Conservation (phyloP, 441 rosid species). For the Croton setiger region DNA sequence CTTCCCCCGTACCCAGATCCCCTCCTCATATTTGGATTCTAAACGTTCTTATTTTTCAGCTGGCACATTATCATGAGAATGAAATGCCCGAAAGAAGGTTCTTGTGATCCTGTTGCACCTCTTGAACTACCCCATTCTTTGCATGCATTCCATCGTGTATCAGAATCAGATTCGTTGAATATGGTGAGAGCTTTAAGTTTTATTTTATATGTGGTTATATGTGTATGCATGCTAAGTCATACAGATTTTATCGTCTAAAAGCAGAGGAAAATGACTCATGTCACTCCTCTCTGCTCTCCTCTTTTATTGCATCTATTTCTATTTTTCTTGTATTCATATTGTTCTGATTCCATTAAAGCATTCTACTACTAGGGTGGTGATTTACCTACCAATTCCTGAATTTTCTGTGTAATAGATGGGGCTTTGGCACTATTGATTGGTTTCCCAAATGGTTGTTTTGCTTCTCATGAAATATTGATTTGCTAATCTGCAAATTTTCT, state of each 20-base stretch:
- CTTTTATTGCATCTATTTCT: conserved; percentile 4
- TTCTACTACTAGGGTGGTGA: not conserved
- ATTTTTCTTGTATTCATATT: not conserved
- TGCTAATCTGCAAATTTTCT: conserved; percentile 12
- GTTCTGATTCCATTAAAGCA: not conserved
- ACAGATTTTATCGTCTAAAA: not conserved
- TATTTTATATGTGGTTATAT: not conserved
- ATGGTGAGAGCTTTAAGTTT: conserved; percentile 32
- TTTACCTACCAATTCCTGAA: not conserved
- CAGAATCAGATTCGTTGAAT: conserved; percentile 58
- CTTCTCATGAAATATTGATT: conserved; percentile 6
- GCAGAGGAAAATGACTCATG: not conserved
- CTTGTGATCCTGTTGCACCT: conserved; percentile 82
- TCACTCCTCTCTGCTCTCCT: conserved; percentile 6
- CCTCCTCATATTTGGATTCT: conserved; percentile 9
- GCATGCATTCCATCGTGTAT: conserved; percentile 73
- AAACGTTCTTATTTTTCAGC: conserved; percentile 26
- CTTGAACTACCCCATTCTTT: conserved; percentile 90
- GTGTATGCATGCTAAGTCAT: too few species aligned
- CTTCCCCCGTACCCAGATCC: not conserved
- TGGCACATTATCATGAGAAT: conserved; percentile 91
- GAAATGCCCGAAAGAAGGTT: conserved; percentile 56
- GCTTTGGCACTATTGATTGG: not conserved
- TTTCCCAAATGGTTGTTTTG: conserved; percentile 9
- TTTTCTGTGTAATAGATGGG: not conserved